Evolutionary conservation across 2,329 filamentous ascomycete genomes (phyloP).

Genomic region (Aspergillus candidus): DNA sequence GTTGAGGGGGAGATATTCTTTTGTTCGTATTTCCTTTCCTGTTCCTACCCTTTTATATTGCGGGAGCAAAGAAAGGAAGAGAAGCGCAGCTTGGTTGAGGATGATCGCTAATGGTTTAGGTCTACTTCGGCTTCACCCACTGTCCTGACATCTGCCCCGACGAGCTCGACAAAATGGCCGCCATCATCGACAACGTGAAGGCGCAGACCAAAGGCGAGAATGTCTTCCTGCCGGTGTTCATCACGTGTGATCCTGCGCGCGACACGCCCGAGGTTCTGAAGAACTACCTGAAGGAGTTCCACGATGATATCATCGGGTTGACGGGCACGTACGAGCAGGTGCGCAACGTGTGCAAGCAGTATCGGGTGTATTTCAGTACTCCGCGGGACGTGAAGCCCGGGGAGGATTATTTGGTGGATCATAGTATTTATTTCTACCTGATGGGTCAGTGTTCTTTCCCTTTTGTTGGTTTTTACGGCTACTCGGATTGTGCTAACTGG

Average conservation of each 20-base stretch:
- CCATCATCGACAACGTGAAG: slow-evolving; percentile 70
- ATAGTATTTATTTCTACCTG: slow-evolving; percentile 98
- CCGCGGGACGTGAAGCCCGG: slow-evolving; percentile 81
- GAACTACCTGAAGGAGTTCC: slow-evolving; percentile 85
- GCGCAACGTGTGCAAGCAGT: slow-evolving; percentile 90
- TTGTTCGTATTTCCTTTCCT: slow-evolving; percentile 33
- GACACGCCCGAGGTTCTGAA: slow-evolving; percentile 81
- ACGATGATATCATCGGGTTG: slow-evolving; percentile 75
- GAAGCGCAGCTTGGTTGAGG: too few relatives aligned
- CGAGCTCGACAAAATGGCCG: slow-evolving; percentile 98
- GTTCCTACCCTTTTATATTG: not conserved
- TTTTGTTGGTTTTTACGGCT: not conserved
- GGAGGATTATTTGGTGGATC: slow-evolving; percentile 95
- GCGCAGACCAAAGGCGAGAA: slow-evolving; percentile 33
- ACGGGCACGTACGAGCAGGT: slow-evolving; percentile 92
- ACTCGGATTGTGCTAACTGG: slow-evolving; percentile 2
- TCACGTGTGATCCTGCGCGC: slow-evolving; percentile 89
- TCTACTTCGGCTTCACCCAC: slow-evolving; percentile 98
- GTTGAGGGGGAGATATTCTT: slow-evolving; percentile 74
- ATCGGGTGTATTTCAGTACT: slow-evolving; percentile 95
- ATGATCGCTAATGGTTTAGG: slow-evolving; percentile 45
- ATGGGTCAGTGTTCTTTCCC: slow-evolving; percentile 58
- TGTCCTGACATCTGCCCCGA: slow-evolving; percentile 98
- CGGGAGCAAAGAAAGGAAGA: not conserved
- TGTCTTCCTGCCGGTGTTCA: slow-evolving; percentile 72